Evolutionary conservation across 176 grass and related monocot genomes (phyloP), one percentile per base, ranked within the genome.

Genomic region (Oryza officinalis): DNA sequence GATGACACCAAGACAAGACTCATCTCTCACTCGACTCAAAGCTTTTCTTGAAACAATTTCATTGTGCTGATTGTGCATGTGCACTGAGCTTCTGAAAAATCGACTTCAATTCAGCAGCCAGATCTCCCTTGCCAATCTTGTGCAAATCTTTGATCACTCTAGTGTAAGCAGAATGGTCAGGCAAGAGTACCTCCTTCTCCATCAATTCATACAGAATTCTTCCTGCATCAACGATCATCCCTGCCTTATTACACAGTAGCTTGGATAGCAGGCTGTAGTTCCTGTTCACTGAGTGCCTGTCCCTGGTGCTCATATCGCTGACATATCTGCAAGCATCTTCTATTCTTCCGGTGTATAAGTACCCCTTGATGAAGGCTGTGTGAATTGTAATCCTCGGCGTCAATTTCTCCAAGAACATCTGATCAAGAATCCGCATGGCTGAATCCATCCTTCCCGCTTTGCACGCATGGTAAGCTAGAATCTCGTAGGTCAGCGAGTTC

Each of bases 351-450:
- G 71, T 61, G 22, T 54, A 61, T 76, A 95, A 92, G 59, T 91
- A 93, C 2, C 92, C 92, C 70, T 94, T 98, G 45, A 98, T 95
- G 67, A 98, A 95, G 15, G 93, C 80, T 13, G 84, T 84, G 83
- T 98, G 92, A 33, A 91, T 92, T 11, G 80, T 82, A 20, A 95
- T 77, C 85, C 91, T 92, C 1, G 91, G 91, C 18, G 67, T 88
- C 66, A 93, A 47, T 18, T 92, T 92, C 85, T 84, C 85, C 4
- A 25, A 63, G 75, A 93, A 83, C 89, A 98, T 88, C 65, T 77
- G 74, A 22, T 95, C 79, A 33, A 95, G 76, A 83, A 95, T 91
- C 52, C 63, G 66, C 22, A 54, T 81, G 5, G 93, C 93, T 1
- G 87, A 83, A 88, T 93, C 93, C 86, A 98, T 90, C 69, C 83